Evolutionary conservation across 202 grass and related monocot species (phyloP).

Genomic region (Brachypodium distachyon): DNA sequence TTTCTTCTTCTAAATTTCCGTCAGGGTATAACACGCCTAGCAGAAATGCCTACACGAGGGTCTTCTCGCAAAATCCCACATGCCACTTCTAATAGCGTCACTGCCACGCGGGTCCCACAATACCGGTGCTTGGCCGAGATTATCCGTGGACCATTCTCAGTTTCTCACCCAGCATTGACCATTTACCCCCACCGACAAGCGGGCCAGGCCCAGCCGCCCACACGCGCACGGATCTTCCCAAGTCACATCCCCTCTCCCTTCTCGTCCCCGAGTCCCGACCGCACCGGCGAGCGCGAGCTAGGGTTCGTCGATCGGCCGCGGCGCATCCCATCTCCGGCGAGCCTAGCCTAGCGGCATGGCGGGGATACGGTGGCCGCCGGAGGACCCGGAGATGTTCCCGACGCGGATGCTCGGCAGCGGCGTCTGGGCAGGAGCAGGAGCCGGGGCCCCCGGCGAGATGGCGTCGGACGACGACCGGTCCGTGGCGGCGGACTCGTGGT

Average conservation of each 20-base stretch:
- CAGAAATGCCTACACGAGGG: too few relatives aligned
- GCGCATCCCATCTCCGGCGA: not conserved
- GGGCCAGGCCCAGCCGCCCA: not conserved
- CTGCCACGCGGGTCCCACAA: not conserved
- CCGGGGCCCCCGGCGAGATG: slow-evolving; percentile 33
- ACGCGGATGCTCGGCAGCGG: slow-evolving; percentile 28
- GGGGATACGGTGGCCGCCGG: slow-evolving; percentile 78
- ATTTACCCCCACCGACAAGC: slow-evolving; percentile 22
- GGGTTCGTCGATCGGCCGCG: slow-evolving; percentile 13
- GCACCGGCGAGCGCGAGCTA: not conserved
- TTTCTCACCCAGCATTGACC: too few relatives aligned
- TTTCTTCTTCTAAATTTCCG: too few relatives aligned
- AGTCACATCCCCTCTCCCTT: slow-evolving; percentile 4
- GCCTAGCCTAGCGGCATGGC: slow-evolving; percentile 42
- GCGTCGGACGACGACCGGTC: slow-evolving; percentile 91
- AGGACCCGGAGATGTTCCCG: slow-evolving; percentile 68
- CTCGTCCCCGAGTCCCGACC: not conserved
- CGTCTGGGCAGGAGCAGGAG: slow-evolving; percentile 14
- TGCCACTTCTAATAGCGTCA: too few relatives aligned
- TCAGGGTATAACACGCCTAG: too few relatives aligned
- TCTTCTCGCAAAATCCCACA: too few relatives aligned
- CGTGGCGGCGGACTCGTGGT: slow-evolving; percentile 94
- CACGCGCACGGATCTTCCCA: not conserved
- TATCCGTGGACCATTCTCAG: not conserved
- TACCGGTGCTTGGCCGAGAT: fast-evolving